Conservation (phyloP, 106 monocot genomes). For the Allium sativum region DNA sequence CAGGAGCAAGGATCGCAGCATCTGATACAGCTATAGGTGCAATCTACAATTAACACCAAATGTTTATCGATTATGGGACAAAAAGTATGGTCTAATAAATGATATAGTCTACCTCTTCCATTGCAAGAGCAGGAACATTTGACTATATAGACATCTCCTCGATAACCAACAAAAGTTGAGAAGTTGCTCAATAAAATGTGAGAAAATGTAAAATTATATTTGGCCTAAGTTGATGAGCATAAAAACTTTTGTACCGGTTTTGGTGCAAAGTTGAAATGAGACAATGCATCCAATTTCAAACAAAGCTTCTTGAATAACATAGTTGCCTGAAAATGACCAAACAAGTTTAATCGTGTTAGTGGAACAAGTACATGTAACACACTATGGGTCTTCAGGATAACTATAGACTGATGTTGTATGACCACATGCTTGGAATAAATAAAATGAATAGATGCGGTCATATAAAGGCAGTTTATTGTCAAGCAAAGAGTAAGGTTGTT, state of each 20-base stretch:
- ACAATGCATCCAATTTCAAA: slow-evolving; percentile 81
- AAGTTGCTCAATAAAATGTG: background rate
- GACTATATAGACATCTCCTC: slow-evolving; percentile 88
- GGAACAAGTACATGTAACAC: too few relatives aligned
- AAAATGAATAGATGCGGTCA: too few relatives aligned
- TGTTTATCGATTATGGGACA: background rate
- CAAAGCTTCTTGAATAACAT: slow-evolving; percentile 77
- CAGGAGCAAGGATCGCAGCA: slow-evolving; percentile 96
- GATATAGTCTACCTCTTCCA: slow-evolving; percentile 80
- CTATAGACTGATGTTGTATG: too few relatives aligned
- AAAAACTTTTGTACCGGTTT: slow-evolving; percentile 57
- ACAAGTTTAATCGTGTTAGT: too few relatives aligned
- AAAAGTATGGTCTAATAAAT: background rate
- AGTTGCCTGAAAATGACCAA: slow-evolving; percentile 33
- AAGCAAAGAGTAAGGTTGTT: too few relatives aligned
- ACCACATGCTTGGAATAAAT: too few relatives aligned
- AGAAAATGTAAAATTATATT: background rate
- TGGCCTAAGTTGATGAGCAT: background rate
- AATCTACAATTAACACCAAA: slow-evolving; percentile 32
- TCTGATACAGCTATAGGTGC: slow-evolving; percentile 90
- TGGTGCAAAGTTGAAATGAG: slow-evolving; percentile 94
- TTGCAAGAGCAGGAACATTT: slow-evolving; percentile 90
- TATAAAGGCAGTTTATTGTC: too few relatives aligned
- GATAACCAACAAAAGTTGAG: slow-evolving; percentile 46
- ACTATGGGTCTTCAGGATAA: too few relatives aligned